Percentiles rank a stretch among this genome's conserved stretches.
Conservation (phyloP, 805 yeast genomes). For the Candida fluviatilis region DNA sequence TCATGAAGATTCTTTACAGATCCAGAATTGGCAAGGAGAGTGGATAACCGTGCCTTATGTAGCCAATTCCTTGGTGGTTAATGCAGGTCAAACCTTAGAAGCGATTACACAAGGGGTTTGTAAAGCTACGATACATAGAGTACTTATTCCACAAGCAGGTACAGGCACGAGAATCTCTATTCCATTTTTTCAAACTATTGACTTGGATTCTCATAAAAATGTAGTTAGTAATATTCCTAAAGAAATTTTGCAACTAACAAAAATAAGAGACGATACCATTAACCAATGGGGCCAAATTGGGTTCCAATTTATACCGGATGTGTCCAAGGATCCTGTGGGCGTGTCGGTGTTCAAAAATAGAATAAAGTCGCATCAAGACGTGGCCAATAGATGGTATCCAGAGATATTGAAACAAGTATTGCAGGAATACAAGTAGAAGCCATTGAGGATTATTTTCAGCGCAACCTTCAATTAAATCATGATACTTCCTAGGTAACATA, state of each 20-base stretch:
- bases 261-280: conserved; percentile 33
- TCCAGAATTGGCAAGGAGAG: conserved; percentile 49
- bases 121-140: conserved; percentile 57
- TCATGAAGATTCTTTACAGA: conserved; percentile 49
- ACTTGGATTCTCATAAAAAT: conserved; percentile 30
- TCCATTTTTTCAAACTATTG: conserved; percentile 47
- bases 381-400: conserved; percentile 42
- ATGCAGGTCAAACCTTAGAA: conserved; percentile 59
- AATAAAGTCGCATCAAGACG: conserved; percentile 42
- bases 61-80: conserved; percentile 48
- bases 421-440: conserved; percentile 13
- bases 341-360: conserved; percentile 44
- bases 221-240: conserved; percentile 25
- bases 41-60: conserved; percentile 55
- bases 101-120: conserved; percentile 56
- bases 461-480: neutral
- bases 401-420: conserved; percentile 30
- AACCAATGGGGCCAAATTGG: conserved; percentile 36
- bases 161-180: conserved; percentile 41
- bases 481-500: neutral
- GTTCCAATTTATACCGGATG: conserved; percentile 36
- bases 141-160: conserved; percentile 38
- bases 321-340: conserved; percentile 41
- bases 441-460: neutral
- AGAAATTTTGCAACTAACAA: conserved; percentile 23